Percentiles rank a stretch among this genome's conserved stretches.
phyloP scores from a whole-genome alignment of 192 early-diverging fungal species.

The Backusella morwellensis region DNA sequence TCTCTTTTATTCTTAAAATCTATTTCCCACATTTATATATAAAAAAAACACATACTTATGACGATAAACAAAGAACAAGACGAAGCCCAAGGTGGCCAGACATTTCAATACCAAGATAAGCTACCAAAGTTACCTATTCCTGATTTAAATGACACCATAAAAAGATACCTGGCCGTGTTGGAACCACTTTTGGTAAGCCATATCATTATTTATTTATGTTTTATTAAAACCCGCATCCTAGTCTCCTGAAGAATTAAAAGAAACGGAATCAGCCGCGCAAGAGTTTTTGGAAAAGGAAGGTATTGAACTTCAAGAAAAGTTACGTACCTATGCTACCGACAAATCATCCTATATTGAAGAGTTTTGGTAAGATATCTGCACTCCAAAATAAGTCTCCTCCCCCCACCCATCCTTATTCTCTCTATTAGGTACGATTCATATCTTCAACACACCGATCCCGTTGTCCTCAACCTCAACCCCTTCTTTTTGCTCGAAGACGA shows the following conservation, averaged over 20 bases:
- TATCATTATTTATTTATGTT: not conserved
- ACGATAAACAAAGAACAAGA: not conserved
- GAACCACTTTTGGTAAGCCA: not conserved
- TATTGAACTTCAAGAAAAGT: slow-evolving; percentile 53
- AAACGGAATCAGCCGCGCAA: slow-evolving; percentile 31
- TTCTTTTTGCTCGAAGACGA: slow-evolving; percentile 48
- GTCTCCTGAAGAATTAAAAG: slow-evolving; percentile 45
- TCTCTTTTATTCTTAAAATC: not conserved
- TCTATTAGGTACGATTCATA: slow-evolving; percentile 39
- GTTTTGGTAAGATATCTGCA: slow-evolving; percentile 34
- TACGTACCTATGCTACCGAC: slow-evolving; percentile 46
- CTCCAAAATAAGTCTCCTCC: no score
- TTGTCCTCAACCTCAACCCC: slow-evolving; percentile 45
- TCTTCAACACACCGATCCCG: slow-evolving; percentile 37
- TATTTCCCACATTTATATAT: not conserved
- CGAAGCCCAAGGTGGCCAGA: slow-evolving; percentile 18
- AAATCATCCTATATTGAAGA: slow-evolving; percentile 50
- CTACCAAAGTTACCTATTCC: slow-evolving; percentile 60
- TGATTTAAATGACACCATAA: slow-evolving; percentile 42
- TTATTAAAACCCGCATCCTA: slow-evolving; percentile 20
- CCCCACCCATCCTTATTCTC: no score
- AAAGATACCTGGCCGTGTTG: slow-evolving; percentile 45
- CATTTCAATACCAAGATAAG: slow-evolving; percentile 57
- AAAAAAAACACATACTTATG: not conserved
- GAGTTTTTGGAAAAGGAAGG: slow-evolving; percentile 46